Conservation (phyloP, 1,139 yeast genomes). For the Debaryomycetaceae sp. region DNA sequence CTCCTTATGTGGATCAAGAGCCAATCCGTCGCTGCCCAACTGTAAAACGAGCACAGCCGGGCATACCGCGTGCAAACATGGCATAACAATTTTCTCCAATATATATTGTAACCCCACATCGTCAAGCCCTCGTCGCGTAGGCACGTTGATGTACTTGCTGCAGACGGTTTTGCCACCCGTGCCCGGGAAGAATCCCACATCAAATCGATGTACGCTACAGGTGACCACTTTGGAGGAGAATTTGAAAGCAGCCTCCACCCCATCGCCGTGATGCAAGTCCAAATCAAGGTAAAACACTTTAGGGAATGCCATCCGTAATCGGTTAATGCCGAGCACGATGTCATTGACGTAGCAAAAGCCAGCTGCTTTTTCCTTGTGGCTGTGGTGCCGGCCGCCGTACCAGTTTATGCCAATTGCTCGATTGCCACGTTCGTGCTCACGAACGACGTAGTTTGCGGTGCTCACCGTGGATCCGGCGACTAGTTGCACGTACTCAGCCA, state of each 20-base stretch:
- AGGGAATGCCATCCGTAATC: conserved; percentile 42
- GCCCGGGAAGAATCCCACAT: conserved; percentile 71
- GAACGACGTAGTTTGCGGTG: conserved; percentile 36
- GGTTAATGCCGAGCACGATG: conserved; percentile 46
- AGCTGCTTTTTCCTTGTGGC: conserved; percentile 49
- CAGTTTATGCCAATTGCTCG: conserved; percentile 65
- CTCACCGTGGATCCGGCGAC: conserved; percentile 58
- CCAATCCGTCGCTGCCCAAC: conserved; percentile 71
- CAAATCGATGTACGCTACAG: conserved; percentile 61
- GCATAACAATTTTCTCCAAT: conserved; percentile 38
- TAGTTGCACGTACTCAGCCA: conserved; percentile 46
- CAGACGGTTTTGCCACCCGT: conserved; percentile 43
- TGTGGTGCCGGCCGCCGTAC: conserved; percentile 83
- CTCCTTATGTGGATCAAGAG: conserved; percentile 50
- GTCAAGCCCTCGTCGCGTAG: conserved; percentile 51
- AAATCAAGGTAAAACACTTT: conserved; percentile 61
- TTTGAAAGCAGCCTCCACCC: conserved; percentile 64
- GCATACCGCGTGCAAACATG: conserved; percentile 29
- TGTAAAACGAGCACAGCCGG: conserved; percentile 61
- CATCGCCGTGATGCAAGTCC: conserved; percentile 80
- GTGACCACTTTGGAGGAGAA: conserved; percentile 55
- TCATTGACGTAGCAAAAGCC: conserved; percentile 73
- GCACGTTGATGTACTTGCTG: conserved; percentile 48
- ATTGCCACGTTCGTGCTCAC: conserved; percentile 14
- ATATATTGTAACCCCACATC: conserved; percentile 41